Conservation (phyloP, 495 filamentous ascomycete genomes). For the Penicillium diatomitis region DNA sequence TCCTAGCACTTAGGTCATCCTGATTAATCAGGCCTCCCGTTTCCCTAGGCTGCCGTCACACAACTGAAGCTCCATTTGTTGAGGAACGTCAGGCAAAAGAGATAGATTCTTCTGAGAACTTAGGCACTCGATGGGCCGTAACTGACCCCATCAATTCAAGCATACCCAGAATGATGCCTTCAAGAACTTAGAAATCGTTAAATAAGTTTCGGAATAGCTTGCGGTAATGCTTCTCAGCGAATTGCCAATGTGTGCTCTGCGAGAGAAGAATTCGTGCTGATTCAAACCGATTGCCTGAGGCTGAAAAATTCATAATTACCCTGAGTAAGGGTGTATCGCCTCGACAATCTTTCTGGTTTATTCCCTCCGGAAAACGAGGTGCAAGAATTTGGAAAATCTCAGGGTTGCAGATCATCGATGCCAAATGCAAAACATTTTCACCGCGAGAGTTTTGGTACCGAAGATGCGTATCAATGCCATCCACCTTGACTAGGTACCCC, state of each 20-base stretch:
- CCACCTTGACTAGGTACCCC: constrained; percentile 8
- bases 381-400: constrained; percentile 11
- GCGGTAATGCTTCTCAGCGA: neutral
- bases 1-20: no score
- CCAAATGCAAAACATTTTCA: constrained; percentile 18
- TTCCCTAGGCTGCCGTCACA: no score
- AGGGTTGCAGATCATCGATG: constrained; percentile 17
- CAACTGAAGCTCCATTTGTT: no score
- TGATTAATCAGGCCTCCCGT: no score
- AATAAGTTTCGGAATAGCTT: no score
- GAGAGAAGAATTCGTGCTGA: neutral
- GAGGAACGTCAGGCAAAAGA: no score
- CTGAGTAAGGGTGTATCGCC: neutral
- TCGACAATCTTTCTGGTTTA: neutral
- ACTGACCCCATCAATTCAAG: no score
- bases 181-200: no score
- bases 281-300: neutral
- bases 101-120: no score
- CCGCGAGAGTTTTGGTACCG: constrained; percentile 14
- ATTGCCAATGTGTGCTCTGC: constrained; percentile 5
- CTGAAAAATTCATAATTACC: constrained; percentile 1
- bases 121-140: no score
- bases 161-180: no score
- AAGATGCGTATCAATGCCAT: constrained; percentile 12
- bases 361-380: neutral